Percentiles rank a stretch among this genome's conserved stretches.
Conservation (phyloP, 345 rosid species). For the Lenwebbia sp. region DNA sequence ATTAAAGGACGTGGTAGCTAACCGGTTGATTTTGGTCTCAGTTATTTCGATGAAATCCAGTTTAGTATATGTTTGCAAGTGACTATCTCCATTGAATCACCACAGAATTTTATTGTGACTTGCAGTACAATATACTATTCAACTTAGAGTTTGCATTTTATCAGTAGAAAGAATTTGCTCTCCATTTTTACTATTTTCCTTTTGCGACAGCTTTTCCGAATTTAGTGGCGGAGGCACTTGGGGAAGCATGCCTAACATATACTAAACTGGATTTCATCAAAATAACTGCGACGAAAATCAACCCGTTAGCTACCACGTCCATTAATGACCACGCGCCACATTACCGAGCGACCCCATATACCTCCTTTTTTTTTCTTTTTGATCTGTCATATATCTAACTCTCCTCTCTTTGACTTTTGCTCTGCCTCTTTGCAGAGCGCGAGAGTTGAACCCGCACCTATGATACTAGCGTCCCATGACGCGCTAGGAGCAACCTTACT, state of each 20-base stretch:
- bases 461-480: too few relatives aligned
- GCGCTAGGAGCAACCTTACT: background rate
- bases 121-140: background rate
- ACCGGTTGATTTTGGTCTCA: background rate
- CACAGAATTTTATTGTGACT: background rate
- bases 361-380: conserved; percentile 12
- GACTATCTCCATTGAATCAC: background rate
- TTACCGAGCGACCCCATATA: conserved; percentile 47
- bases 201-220: background rate
- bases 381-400: too few relatives aligned
- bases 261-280: background rate
- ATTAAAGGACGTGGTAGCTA: background rate
- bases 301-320: background rate
- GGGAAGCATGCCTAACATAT: background rate
- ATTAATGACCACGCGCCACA: background rate
- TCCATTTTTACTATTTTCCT: background rate
- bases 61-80: background rate
- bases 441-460: too few relatives aligned
- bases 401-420: too few relatives aligned
- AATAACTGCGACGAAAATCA: background rate
- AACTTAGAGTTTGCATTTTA: background rate
- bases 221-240: background rate
- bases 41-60: background rate
- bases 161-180: background rate
- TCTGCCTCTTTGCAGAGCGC: too few relatives aligned